phyloP scores from a whole-genome alignment of 2,329 filamentous ascomycete species.

The Penicillium sclerotiorum region DNA sequence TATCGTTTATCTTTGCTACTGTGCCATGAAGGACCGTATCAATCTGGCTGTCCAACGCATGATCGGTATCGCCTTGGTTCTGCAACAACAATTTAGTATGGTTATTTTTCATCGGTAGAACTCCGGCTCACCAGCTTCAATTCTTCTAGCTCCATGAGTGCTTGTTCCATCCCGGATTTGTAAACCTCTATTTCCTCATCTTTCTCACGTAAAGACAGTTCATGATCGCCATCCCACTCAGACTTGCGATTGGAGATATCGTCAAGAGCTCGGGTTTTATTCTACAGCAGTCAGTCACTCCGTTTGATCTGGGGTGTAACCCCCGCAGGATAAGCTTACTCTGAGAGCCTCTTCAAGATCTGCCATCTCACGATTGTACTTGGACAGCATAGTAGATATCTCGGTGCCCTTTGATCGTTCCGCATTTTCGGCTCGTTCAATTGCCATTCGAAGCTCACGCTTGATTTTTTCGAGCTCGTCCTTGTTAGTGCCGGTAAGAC shows the following conservation, averaged over 20 bases:
- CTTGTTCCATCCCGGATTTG: constrained; percentile 97
- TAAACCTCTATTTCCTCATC: constrained; percentile 98
- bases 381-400: constrained; percentile 88
- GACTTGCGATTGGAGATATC: constrained; percentile 76
- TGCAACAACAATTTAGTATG: constrained; percentile 32
- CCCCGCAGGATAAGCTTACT: constrained; percentile 38
- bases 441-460: constrained; percentile 87
- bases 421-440: constrained; percentile 87
- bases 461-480: constrained; percentile 94
- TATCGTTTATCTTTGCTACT: constrained; percentile 91
- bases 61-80: constrained; percentile 73
- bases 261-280: constrained; percentile 84
- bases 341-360: constrained; percentile 90
- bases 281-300: constrained; percentile 50
- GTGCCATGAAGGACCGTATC: constrained; percentile 85
- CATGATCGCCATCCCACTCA: constrained; percentile 82
- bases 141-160: constrained; percentile 88
- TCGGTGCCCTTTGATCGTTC: constrained; percentile 94
- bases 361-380: constrained; percentile 96
- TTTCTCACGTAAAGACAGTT: constrained; percentile 84
- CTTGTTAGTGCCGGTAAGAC: constrained; percentile 79
- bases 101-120: not conserved
- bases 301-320: not conserved
- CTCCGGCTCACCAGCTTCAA: constrained; percentile 60
- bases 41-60: constrained; percentile 84